phyloP scores from a whole-genome alignment of 202 grass and related monocot species.

The Cymbopogon flexuosus region DNA sequence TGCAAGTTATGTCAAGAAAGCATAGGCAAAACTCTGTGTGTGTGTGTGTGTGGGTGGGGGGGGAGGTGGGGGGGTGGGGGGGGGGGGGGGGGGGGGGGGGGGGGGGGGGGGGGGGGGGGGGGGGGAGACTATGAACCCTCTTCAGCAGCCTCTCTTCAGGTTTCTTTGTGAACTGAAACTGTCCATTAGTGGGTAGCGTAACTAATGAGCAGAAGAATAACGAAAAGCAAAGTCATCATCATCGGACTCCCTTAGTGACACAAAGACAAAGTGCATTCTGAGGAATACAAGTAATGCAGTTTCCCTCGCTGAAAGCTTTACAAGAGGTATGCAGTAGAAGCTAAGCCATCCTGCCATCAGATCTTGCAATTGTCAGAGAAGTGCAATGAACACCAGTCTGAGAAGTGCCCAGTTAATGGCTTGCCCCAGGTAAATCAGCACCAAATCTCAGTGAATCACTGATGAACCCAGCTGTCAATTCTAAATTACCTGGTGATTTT shows the following conservation, averaged over 20 bases:
- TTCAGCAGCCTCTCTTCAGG: background rate
- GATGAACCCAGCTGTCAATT: background rate
- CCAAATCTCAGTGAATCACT: background rate
- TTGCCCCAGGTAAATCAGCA: background rate
- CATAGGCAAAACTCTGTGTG: background rate
- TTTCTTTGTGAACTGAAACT: background rate
- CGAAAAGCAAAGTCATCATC: background rate
- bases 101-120: too few species aligned
- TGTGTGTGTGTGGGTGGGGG: too few species aligned
- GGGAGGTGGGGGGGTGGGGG: too few species aligned
- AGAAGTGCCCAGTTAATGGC: background rate
- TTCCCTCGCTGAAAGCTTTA: background rate
- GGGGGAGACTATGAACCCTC: background rate
- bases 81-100: too few species aligned
- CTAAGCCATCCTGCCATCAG: background rate
- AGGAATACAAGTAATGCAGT: background rate
- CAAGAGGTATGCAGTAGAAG: background rate
- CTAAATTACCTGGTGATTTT: background rate
- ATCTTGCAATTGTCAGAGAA: background rate
- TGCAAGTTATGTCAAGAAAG: background rate
- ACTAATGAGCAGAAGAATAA: background rate
- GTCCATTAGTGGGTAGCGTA: background rate
- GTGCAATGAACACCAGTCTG: background rate
- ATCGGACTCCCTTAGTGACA: background rate
- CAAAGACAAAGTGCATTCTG: background rate